Evolutionary conservation across 306 rosid species (phyloP).

Genomic region (Malus orientalis): DNA sequence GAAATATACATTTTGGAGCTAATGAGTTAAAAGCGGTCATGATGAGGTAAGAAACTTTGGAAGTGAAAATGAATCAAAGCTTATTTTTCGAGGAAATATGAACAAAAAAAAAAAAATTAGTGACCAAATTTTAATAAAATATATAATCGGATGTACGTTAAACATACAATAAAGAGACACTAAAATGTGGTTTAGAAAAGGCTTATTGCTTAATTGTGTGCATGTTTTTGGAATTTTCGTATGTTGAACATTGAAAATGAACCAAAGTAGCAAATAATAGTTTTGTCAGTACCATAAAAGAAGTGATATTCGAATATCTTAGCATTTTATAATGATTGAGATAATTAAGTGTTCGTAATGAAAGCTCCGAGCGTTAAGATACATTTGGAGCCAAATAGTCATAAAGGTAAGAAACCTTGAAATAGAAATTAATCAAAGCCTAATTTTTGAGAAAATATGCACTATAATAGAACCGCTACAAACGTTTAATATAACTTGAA

Average conservation of each 20-base stretch:
- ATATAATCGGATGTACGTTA: neutral
- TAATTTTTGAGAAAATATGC: neutral
- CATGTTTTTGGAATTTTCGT: neutral
- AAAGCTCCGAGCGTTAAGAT: slow-evolving; percentile 54
- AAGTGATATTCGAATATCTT: slow-evolving; percentile 41
- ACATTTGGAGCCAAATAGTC: neutral
- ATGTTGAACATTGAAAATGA: neutral
- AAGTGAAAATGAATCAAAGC: neutral
- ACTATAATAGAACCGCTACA: neutral
- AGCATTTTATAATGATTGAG: slow-evolving; percentile 65
- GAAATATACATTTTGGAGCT: neutral
- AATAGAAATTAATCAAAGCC: neutral
- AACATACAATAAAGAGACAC: neutral
- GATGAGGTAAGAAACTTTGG: neutral
- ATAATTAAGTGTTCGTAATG: slow-evolving; percentile 42
- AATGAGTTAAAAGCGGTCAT: neutral
- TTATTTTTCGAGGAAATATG: neutral
- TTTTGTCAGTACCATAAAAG: slow-evolving; percentile 47
- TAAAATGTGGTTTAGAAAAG: too few relatives aligned
- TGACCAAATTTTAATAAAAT: neutral
- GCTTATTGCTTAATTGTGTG: neutral
- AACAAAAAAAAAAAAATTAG: too few relatives aligned
- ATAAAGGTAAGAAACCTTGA: neutral
- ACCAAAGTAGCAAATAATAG: neutral
- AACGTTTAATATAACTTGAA: too few relatives aligned